Evolutionary conservation across 148 eudicot species (phyloP), one percentile per base, ranked within the genome.

Genomic region (Bassia scoparia): DNA sequence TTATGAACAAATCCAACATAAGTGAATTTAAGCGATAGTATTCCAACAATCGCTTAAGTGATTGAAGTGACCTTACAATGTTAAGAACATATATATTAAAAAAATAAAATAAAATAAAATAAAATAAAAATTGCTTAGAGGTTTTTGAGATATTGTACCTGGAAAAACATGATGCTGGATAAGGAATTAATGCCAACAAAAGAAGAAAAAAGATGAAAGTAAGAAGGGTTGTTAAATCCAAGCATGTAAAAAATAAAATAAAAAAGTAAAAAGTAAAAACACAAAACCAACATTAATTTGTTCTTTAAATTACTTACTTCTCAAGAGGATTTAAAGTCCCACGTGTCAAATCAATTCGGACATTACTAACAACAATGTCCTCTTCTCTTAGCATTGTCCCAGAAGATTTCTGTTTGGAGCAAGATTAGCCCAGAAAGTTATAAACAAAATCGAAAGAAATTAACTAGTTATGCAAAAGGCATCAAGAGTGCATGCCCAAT

Each of bases 261-360:
- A 71, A 2, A 54, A 44, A 35, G 63, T 4, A 61, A 13, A 3
- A 31, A 44, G n/a, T n/a, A n/a, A n/a, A n/a, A n/a, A n/a, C n/a
- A 1, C 13, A 61, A 11, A 12, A 26, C 18, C 4, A 26, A 59
- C 20, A 20, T 37, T 15, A 66, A 43, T n/a, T 4, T 48, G 41
- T 37, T 27, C 35, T 59, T 6, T 68, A 7, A 33, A 44, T 68
- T 23, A 68, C 78, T 71, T 77, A 92, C 97, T 93, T 77, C 75
- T 84, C 90, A 56, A 92, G 93, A 16, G 97, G 93, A 83, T 92
- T 88, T 69, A 53, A 78, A 77, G 37, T 87, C 76, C 97, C 97
- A 35, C 84, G 87, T 54, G 97, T 89, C 84, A 92, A 79, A 80
- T 92, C 92, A 70, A 92, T 92, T 80, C 66, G 83, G 68, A 89